Percentiles rank a stretch among this genome's conserved stretches.
Evolutionary conservation across 2,329 filamentous ascomycete genomes (phyloP).

Genomic region (Alternaria infectoria): DNA sequence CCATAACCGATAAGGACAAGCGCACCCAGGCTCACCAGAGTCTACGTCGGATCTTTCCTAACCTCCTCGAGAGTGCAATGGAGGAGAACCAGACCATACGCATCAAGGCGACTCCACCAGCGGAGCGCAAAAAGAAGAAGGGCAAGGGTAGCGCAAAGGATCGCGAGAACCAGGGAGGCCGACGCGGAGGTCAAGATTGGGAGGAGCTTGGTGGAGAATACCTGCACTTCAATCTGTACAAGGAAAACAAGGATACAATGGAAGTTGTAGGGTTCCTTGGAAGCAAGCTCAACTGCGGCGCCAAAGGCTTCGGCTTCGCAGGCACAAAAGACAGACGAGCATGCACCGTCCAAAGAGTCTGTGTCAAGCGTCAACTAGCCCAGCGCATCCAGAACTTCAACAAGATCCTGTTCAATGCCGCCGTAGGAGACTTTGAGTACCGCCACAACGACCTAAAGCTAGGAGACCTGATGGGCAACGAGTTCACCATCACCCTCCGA

Average conservation of each 20-base stretch:
- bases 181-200: slow-evolving; percentile 58
- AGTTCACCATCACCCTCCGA: slow-evolving; percentile 90
- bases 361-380: slow-evolving; percentile 65
- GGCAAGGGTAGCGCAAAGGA: slow-evolving; percentile 29
- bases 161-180: slow-evolving; percentile 29
- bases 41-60: slow-evolving; percentile 80
- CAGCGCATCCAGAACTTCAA: slow-evolving; percentile 71
- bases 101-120: slow-evolving; percentile 58
- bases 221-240: slow-evolving; percentile 90
- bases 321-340: slow-evolving; percentile 91
- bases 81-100: slow-evolving; percentile 71
- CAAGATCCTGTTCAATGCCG: slow-evolving; percentile 64
- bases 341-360: slow-evolving; percentile 83
- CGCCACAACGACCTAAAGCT: slow-evolving; percentile 74
- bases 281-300: slow-evolving; percentile 71
- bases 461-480: slow-evolving; percentile 85
- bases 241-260: slow-evolving; percentile 97
- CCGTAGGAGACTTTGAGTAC: slow-evolving; percentile 82
- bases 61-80: slow-evolving; percentile 77
- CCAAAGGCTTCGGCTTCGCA: slow-evolving; percentile 78
- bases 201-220: slow-evolving; percentile 76
- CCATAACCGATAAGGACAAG: slow-evolving; percentile 65
- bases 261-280: slow-evolving; percentile 81
- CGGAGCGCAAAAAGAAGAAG: slow-evolving; percentile 44
- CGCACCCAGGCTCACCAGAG: slow-evolving; percentile 69